Base-by-base conservation (phyloP, 495 filamentous ascomycete genomes). In the Evernia prunastri region DNA sequence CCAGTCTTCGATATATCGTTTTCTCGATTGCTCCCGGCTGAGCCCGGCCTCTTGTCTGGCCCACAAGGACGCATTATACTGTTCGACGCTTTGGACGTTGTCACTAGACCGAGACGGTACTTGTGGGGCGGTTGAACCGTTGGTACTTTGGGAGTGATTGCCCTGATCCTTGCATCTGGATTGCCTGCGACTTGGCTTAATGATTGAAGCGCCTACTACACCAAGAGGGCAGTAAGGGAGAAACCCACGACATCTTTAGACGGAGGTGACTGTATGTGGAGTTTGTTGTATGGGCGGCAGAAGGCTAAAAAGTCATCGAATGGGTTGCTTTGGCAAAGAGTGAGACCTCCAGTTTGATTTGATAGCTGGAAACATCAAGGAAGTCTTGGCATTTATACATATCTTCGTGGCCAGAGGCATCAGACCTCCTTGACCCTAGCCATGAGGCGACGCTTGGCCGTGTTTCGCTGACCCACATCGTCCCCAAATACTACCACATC, bases 21-120 rank as follows among this genome's bases (percentile, higher is more conserved):
- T 33, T 29, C 51, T 33, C 10, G 51, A 35, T 33, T 54, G 29
- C 29, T 54, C 51, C 15, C 51, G 51, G 29, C 8, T 35, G 29
- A 54, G 51, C 29, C 29, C 51, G 17, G 29, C 27, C 33, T 20
- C 29, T 35, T 54, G 51, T 20, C 29, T 54, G 27, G 51, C 29
- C 51, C 51, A 54, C 17, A 54, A 54, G 7, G 29, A 54, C 18
- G 51, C 51, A 11, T 54, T 54, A 33, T 54, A 54, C 29, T n/a
- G 51, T 0, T 54, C 51, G n/a, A 33, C 6, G 17, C 17, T 54
- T 20, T 54, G 51, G 15, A 54, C 10, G 27, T 53, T 53, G 49
- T 35, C 25, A n/a, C 37, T n/a, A 17, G 29, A 20, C 51, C 29
- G 51, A 54, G 29, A 27, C 27, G 27, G 11, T 33, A 33, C n/a